phyloP scores from a whole-genome alignment of 2,329 filamentous ascomycete genomes.

The Exophiala dermatitidis region DNA sequence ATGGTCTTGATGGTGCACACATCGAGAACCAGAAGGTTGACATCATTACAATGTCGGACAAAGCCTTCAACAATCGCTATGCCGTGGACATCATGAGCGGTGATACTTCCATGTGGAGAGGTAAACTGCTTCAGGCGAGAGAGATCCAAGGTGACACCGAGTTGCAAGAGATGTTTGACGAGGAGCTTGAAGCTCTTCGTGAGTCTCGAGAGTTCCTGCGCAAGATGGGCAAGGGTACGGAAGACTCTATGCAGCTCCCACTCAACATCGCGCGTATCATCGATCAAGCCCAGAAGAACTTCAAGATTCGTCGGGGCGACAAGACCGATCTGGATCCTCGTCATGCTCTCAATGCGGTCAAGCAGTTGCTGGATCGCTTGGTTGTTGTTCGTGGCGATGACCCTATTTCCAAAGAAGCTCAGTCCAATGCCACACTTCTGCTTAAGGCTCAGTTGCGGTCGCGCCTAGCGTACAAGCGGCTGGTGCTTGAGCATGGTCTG shows the following conservation, averaged over 20 bases:
- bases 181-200: slow-evolving; percentile 73
- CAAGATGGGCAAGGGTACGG: slow-evolving; percentile 56
- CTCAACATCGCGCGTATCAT: slow-evolving; percentile 89
- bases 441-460: slow-evolving; percentile 91
- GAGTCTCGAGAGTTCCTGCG: slow-evolving; percentile 71
- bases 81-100: slow-evolving; percentile 78
- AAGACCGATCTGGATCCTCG: slow-evolving; percentile 84
- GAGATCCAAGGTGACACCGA: slow-evolving; percentile 82
- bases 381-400: slow-evolving; percentile 82
- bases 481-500: slow-evolving; percentile 77
- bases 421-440: slow-evolving; percentile 78
- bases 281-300: slow-evolving; percentile 79
- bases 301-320: slow-evolving; percentile 77
- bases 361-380: slow-evolving; percentile 66
- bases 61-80: slow-evolving; percentile 72
- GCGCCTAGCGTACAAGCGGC: slow-evolving; percentile 81
- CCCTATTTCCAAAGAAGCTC: slow-evolving; percentile 72
- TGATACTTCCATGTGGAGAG: slow-evolving; percentile 54
- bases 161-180: slow-evolving; percentile 77
- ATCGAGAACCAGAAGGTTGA: slow-evolving; percentile 93
- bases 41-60: slow-evolving; percentile 70
- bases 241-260: slow-evolving; percentile 66
- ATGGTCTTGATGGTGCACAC: slow-evolving; percentile 84
- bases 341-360: slow-evolving; percentile 76
- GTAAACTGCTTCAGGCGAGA: slow-evolving; percentile 76